These are phyloP conservation scores for Lunularia cruciata DNA, from an alignment of 225 moss, liverwort and hornwort species.

Conservation along the genomic window DNA sequence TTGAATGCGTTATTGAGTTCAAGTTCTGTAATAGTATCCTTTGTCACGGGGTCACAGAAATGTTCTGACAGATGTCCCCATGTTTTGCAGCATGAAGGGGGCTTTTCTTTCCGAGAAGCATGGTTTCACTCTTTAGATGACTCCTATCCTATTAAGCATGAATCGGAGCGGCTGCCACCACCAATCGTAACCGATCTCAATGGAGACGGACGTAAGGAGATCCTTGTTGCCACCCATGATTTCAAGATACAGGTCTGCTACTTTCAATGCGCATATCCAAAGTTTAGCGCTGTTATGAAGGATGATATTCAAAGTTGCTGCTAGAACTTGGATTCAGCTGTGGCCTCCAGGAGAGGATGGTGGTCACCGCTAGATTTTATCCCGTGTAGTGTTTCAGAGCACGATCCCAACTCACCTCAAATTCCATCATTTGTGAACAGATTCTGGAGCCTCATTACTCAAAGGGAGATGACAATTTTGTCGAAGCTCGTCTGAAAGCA, in stretches of 20 bases:
- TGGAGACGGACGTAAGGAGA: constrained; percentile 81
- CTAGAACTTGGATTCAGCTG: too few relatives aligned
- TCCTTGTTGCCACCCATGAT: constrained; percentile 71
- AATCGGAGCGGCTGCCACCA: constrained; percentile 77
- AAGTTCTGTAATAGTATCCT: background rate
- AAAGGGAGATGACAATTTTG: constrained; percentile 66
- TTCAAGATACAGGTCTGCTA: constrained; percentile 70
- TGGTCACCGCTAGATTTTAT: background rate
- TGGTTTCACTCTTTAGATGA: constrained; percentile 79
- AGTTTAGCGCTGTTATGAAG: too few relatives aligned
- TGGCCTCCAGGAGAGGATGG: background rate
- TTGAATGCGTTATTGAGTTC: background rate
- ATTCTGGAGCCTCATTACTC: constrained; percentile 70
- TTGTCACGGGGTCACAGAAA: background rate
- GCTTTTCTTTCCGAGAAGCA: constrained; percentile 84
- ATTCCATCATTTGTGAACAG: too few relatives aligned
- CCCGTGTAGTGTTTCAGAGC: background rate
- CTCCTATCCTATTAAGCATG: constrained; percentile 64
- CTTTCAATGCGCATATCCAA: too few relatives aligned
- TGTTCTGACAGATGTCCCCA: background rate
- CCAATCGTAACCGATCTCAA: constrained; percentile 88
- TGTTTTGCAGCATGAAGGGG: constrained; percentile 77
- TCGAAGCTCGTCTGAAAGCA: constrained; percentile 70
- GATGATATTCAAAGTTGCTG: too few relatives aligned
- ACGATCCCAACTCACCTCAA: too few relatives aligned